A percentile compares a stretch with the other conserved stretches of the same genome.
Conservation (phyloP, 768 basidiomycete genomes). For the Nevesoporus exiguus region DNA sequence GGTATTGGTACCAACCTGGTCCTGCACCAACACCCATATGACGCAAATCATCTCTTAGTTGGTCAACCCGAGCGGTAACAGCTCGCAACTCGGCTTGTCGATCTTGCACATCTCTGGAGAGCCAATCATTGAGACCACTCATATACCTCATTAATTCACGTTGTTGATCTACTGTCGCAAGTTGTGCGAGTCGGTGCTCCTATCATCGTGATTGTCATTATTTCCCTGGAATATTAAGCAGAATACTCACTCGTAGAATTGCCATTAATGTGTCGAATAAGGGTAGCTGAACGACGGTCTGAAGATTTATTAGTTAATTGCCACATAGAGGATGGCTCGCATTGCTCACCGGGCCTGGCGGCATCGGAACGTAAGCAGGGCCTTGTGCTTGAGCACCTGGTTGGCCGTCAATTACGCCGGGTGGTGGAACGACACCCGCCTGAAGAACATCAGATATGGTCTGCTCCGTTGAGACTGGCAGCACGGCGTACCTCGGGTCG, state of each 20-base stretch:
- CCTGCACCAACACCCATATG: slow-evolving; percentile 43
- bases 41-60: slow-evolving; percentile 42
- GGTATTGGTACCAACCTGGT: slow-evolving; percentile 30
- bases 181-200: slow-evolving; percentile 75
- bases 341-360: slow-evolving; percentile 50
- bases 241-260: slow-evolving; percentile 53
- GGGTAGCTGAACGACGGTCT: slow-evolving; percentile 64
- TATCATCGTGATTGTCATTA: slow-evolving; percentile 27
- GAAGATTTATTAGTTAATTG: slow-evolving; percentile 5
- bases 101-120: slow-evolving; percentile 73
- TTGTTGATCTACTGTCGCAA: slow-evolving; percentile 75
- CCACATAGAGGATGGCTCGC: not conserved
- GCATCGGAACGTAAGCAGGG: slow-evolving; percentile 43
- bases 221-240: slow-evolving; percentile 1
- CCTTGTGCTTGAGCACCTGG: slow-evolving; percentile 23
- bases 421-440: slow-evolving; percentile 25
- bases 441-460: slow-evolving; percentile 4
- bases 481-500: slow-evolving; percentile 17
- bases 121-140: slow-evolving; percentile 72
- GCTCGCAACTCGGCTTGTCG: slow-evolving; percentile 70
- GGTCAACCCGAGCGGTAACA: slow-evolving; percentile 59
- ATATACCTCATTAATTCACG: slow-evolving; percentile 80
- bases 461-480: not conserved
- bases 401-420: slow-evolving; percentile 23
- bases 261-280: slow-evolving; percentile 69